Evolutionary conservation across 108 stramenopile species (phyloP).

Genomic region (Stephanodiscus minutulus): DNA sequence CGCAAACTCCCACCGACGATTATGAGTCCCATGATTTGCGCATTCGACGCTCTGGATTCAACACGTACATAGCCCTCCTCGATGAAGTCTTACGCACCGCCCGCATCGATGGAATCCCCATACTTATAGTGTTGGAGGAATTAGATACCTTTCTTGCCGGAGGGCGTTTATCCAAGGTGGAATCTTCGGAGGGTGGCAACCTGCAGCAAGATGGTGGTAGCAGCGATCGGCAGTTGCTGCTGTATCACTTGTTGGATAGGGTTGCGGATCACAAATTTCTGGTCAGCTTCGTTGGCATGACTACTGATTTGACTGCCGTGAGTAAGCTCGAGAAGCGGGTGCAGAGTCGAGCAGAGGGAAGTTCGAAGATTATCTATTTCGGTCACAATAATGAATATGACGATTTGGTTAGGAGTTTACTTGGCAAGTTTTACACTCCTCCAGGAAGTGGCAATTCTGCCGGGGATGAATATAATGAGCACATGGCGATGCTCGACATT

Average conservation of each 20-base stretch:
- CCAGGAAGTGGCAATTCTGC: neutral
- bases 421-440: conserved; percentile 54
- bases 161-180: conserved; percentile 5
- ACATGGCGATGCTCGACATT: conserved; percentile 34
- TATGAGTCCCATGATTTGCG: conserved; percentile 45
- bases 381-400: conserved; percentile 43
- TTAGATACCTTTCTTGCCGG: conserved; percentile 66
- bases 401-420: conserved; percentile 49
- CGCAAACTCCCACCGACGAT: conserved; percentile 20
- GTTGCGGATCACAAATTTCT: conserved; percentile 71
- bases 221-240: conserved; percentile 67
- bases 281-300: conserved; percentile 71
- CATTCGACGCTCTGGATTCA: conserved; percentile 63
- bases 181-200: conserved; percentile 7
- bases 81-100: conserved; percentile 73
- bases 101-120: conserved; percentile 71
- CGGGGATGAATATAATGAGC: conserved; percentile 14
- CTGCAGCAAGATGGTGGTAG: conserved; percentile 14
- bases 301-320: conserved; percentile 53
- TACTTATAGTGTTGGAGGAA: conserved; percentile 78
- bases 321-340: conserved; percentile 79
- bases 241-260: conserved; percentile 87
- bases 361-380: conserved; percentile 66
- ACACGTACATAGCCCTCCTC: conserved; percentile 69
- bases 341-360: conserved; percentile 78